Base-by-base conservation (phyloP, 2,329 filamentous ascomycete genomes). In the Dryadomyces quercus-mongolicae region DNA sequence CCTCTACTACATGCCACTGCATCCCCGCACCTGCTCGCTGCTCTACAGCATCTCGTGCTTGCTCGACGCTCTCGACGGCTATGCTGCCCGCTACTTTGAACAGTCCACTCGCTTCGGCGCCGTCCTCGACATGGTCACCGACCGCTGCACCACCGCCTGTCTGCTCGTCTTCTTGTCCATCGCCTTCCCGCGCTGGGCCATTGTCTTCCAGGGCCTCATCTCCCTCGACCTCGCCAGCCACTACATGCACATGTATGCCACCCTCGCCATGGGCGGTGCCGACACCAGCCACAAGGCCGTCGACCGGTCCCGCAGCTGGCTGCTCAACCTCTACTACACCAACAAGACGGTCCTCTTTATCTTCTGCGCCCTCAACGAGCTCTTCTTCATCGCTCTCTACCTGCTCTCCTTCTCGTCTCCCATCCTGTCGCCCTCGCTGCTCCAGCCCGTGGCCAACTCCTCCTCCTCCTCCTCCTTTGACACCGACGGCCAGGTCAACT, bases 221-320 rank as follows among this genome's bases (percentile, higher is more conserved):
- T 86, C 86, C 54, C 73, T 98, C 63, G 93, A 98, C 70, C 78
- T 98, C 60, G 87, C 93, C 31, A 95, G 90, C 68, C 93, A 98
- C 71, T 98, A 97, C 68, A 92, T 97, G 76, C 93, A 98, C 74
- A 98, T 98, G 93, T 97, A 95, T 67, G 88, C 91, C 13, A 95
- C 90, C 1, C 74, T 96, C 64, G 84, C 85, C 60, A 93, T 95
- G 82, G 89, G 86, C 53, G 89, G 88, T 53, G 78, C 81, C 53
- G 80, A 83, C 62, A 88, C 72, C 60, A 85, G 90, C 73, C 93
- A 98, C 74, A 98, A 98, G 82, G 91, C 87, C 63, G 84, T 98
- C 52, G 89, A 95, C 66, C 85, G 86, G 70, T 87, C 81, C 67
- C 77, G 90, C 68, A 95, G 88, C 74, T 88, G 85, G 82, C 76